Percentiles rank a stretch among this genome's conserved stretches.
Evolutionary conservation across 1,284 basidiomycete species (phyloP).

Genomic region (Baeospora myosura): DNA sequence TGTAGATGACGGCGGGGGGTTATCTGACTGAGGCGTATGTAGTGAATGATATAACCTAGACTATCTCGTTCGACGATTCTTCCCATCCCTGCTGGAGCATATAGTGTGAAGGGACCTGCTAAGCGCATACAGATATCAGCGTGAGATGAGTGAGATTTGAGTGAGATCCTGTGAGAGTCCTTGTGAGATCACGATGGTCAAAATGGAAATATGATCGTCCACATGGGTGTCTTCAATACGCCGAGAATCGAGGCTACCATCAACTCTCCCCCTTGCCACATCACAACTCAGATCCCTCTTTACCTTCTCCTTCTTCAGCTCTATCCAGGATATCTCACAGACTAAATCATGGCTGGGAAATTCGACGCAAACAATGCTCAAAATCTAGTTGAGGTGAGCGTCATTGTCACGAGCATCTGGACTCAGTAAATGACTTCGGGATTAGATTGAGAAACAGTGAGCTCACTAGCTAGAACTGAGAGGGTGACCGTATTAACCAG

Average conservation of each 20-base stretch:
- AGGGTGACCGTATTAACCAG: background rate
- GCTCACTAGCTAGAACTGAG: slow-evolving; percentile 22
- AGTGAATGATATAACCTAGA: background rate
- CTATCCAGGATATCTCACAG: too few relatives aligned
- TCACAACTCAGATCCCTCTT: slow-evolving; percentile 9
- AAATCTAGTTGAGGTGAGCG: slow-evolving; percentile 76
- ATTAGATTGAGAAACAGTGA: slow-evolving; percentile 94
- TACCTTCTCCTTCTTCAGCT: slow-evolving; percentile 10
- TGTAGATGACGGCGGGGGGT: background rate
- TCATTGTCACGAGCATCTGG: background rate
- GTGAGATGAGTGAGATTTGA: background rate
- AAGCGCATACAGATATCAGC: too few relatives aligned
- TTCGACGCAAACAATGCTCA: slow-evolving; percentile 85
- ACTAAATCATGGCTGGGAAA: slow-evolving; percentile 38
- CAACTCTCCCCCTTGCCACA: slow-evolving; percentile 1
- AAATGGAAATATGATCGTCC: background rate
- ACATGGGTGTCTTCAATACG: too few relatives aligned
- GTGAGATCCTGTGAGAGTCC: background rate
- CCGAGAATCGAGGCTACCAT: background rate
- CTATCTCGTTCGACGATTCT: background rate
- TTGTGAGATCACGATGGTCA: too few relatives aligned
- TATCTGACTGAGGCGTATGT: background rate
- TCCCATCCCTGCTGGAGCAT: too few relatives aligned
- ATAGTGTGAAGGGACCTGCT: too few relatives aligned
- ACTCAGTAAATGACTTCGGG: background rate